A percentile compares a stretch with the other conserved stretches of the same genome.
phyloP scores from a whole-genome alignment of 2,329 filamentous ascomycete species.

The Seiridium cupressi region DNA sequence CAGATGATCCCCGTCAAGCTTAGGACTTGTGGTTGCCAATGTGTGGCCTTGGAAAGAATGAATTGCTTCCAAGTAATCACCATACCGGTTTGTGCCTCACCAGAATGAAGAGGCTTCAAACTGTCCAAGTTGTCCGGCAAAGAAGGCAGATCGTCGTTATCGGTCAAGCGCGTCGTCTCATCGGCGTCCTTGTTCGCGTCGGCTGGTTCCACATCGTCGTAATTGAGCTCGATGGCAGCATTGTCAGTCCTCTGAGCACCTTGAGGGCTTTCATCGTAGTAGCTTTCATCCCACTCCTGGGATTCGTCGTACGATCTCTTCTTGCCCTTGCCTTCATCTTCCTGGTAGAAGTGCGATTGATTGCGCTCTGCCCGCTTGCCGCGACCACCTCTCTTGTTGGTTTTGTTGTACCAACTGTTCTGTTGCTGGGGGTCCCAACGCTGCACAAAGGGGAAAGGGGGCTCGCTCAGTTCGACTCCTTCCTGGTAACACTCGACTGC shows the following conservation, averaged over 20 bases:
- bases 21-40: slow-evolving; percentile 64
- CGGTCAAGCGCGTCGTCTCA: slow-evolving; percentile 43
- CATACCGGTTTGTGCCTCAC: slow-evolving; percentile 55
- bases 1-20: slow-evolving; percentile 66
- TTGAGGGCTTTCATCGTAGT: slow-evolving; percentile 34
- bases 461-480: slow-evolving; percentile 65
- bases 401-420: slow-evolving; percentile 35
- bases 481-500: slow-evolving; percentile 85
- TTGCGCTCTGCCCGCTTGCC: slow-evolving; percentile 47
- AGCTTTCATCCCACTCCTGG: slow-evolving; percentile 29
- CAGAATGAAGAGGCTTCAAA: slow-evolving; percentile 48
- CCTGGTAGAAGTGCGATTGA: slow-evolving; percentile 38
- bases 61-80: slow-evolving; percentile 69
- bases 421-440: slow-evolving; percentile 81
- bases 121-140: slow-evolving; percentile 56
- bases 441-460: slow-evolving; percentile 87
- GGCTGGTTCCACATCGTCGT: slow-evolving; percentile 30
- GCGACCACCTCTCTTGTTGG: slow-evolving; percentile 40
- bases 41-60: slow-evolving; percentile 57
- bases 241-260: slow-evolving; percentile 18
- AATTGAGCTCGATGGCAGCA: slow-evolving; percentile 38
- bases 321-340: slow-evolving; percentile 34
- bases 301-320: slow-evolving; percentile 48
- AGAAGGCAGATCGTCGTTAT: slow-evolving; percentile 59
- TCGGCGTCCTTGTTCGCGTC: slow-evolving; percentile 26